Base-by-base conservation (phyloP, 768 basidiomycete species). In the Suillus occidentalis region DNA sequence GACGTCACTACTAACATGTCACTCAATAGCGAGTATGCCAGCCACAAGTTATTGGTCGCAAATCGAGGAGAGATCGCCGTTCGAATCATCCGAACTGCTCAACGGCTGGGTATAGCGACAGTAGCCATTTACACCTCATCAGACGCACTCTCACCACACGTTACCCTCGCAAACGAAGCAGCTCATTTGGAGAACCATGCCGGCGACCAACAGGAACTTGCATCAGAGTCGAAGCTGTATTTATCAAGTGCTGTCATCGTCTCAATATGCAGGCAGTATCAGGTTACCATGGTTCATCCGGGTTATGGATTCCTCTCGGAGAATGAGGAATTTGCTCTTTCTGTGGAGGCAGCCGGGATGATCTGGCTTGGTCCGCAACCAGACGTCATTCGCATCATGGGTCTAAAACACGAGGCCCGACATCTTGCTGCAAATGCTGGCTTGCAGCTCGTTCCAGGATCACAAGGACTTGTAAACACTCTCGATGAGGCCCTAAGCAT, bases 61-160 rank as follows among this genome's bases (percentile, higher is more conserved):
- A 90, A 91, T 72, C 85, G 89, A 31, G 89, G 89, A 49, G 89
- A 91, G 73, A 90, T 91, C 60, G 89, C 88, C 10, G 79, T 86
- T 16, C 84, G 89, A 10, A 82, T 90, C 67, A 76, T 90, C 31
- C 82, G 80, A 60, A 85, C 88, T 0, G 87, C 87, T 2, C 80
- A 81, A 57, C 73, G 73, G 34, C 79, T 89, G 4, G 83, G 81
- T 1, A 70, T 91, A 31, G 72, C 69, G 4, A 88, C 87, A 0
- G 70, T 89, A n/a, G 79, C 86, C 3, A 76, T 90, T 50, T 89
- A 89, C 73, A 83, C 85, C 3, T 75, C 82, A 12, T 83, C 85
- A 0, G 89, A 91, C 66, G 77, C 86, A 7, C 78, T 84, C 4
- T 81, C 85, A 0, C 84, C 83, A 0, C 89, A 90, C 69, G 88